A percentile compares a stretch with the other conserved stretches of the same genome.
phyloP scores from a whole-genome alignment of 306 rosid species.

The Cicer pinnatifidum region DNA sequence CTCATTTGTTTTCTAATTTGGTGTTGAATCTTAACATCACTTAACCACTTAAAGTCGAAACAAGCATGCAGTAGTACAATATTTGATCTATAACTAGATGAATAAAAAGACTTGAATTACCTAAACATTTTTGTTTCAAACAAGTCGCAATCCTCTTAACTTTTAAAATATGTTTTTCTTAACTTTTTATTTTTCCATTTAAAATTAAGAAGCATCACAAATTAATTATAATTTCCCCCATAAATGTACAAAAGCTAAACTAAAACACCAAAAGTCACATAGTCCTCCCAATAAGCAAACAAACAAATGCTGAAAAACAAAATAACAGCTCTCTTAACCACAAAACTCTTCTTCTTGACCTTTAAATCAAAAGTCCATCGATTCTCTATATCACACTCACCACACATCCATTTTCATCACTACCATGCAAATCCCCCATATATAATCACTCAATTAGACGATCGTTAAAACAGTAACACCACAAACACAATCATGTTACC shows the following conservation, averaged over 20 bases:
- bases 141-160: no score
- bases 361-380: background rate
- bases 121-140: no score
- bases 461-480: background rate
- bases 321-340: background rate
- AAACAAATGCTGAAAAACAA: conserved; percentile 6
- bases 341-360: background rate
- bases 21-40: no score
- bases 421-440: conserved; percentile 4
- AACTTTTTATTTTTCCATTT: no score
- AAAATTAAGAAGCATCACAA: no score
- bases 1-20: no score
- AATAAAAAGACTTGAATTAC: no score
- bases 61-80: no score
- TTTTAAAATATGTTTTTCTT: no score
- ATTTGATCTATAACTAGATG: no score
- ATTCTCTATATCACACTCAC: background rate
- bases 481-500: background rate
- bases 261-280: background rate
- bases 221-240: background rate
- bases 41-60: no score
- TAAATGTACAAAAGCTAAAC: background rate
- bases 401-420: background rate
- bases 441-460: background rate
- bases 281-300: conserved; percentile 27